Evolutionary conservation across 495 filamentous ascomycete genomes (phyloP).

Genomic region (Lophiotrema nucula): DNA sequence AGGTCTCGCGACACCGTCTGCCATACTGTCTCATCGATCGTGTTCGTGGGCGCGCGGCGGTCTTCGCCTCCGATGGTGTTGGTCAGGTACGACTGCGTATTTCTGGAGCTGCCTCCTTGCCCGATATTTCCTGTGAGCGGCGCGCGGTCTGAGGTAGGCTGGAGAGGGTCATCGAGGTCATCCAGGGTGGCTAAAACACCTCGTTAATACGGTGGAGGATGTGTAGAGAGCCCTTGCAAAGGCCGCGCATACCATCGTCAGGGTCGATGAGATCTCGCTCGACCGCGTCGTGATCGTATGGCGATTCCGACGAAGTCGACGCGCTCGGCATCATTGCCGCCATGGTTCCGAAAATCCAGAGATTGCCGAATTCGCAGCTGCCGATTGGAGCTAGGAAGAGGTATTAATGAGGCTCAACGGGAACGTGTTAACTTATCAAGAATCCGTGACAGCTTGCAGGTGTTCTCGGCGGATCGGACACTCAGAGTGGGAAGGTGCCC

Average conservation of each 20-base stretch:
- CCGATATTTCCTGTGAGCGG: conserved; percentile 81
- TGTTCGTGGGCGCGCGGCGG: conserved; percentile 86
- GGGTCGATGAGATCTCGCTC: conserved; percentile 93
- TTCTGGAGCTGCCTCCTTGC: conserved; percentile 44
- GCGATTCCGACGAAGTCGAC: conserved; percentile 45
- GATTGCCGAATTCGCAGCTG: conserved; percentile 10
- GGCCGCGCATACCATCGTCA: conserved; percentile 69
- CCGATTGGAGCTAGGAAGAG: background rate
- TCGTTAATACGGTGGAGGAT: conserved; percentile 9
- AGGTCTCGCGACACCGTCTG: conserved; percentile 88
- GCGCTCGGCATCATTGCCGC: conserved; percentile 40
- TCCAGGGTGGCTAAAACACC: conserved; percentile 64
- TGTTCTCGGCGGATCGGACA: background rate
- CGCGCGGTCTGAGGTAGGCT: conserved; percentile 64
- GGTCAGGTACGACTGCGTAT: conserved; percentile 68
- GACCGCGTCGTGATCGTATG: conserved; percentile 68
- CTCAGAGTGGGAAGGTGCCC: background rate
- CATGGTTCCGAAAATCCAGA: no score
- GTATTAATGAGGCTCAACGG: conserved; percentile 3
- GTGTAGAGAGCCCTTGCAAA: background rate
- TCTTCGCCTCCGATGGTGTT: conserved; percentile 91
- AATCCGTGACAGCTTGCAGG: background rate
- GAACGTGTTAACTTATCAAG: background rate
- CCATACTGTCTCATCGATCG: conserved; percentile 97
- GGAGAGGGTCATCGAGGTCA: conserved; percentile 88